A percentile compares a stretch with the other conserved stretches of the same genome.
These are phyloP conservation scores for Westerdykella ornata DNA, from an alignment of 2,329 filamentous ascomycete species.

Conservation along the genomic window DNA sequence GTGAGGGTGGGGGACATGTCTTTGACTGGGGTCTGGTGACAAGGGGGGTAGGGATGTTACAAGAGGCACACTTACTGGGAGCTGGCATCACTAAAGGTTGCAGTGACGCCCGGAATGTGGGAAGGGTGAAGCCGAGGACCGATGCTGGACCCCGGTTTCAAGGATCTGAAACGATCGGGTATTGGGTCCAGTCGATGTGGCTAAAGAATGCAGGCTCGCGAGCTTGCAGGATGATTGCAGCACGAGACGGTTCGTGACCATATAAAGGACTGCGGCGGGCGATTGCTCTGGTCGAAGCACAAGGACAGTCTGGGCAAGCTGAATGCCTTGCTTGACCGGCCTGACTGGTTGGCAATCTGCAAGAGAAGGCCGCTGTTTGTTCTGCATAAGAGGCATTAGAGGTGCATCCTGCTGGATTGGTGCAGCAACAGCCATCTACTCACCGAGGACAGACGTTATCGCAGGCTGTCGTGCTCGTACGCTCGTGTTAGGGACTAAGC, in stretches of 20 bases:
- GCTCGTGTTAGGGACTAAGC: conserved; percentile 2
- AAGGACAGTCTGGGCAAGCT: conserved; percentile 33
- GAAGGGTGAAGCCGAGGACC: conserved; percentile 27
- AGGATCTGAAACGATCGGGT: conserved; percentile 36
- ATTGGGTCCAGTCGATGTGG: conserved; percentile 30
- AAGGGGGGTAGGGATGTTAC: conserved; percentile 25
- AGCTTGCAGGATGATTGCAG: conserved; percentile 30
- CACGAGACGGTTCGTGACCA: conserved; percentile 36
- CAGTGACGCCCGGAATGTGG: conserved; percentile 33
- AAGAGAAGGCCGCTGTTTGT: conserved; percentile 23
- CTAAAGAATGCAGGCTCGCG: conserved; percentile 28
- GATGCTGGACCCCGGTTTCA: conserved; percentile 29
- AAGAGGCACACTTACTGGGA: conserved; percentile 35
- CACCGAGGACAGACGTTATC: conserved; percentile 18
- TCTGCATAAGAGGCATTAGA: conserved; percentile 30
- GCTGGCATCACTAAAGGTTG: conserved; percentile 37
- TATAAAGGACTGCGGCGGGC: conserved; percentile 26
- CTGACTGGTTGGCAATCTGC: conserved; percentile 28
- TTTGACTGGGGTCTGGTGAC: conserved; percentile 27
- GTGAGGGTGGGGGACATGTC: conserved; percentile 6
- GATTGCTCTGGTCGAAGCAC: conserved; percentile 31
- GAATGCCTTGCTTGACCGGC: conserved; percentile 22
- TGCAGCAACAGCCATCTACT: conserved; percentile 15
- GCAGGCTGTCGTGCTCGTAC: conserved; percentile 15
- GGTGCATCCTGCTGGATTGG: conserved; percentile 12